These are phyloP conservation scores for Golubevia pallescens DNA, from an alignment of 1,284 basidiomycete species.

Conservation along the genomic window DNA sequence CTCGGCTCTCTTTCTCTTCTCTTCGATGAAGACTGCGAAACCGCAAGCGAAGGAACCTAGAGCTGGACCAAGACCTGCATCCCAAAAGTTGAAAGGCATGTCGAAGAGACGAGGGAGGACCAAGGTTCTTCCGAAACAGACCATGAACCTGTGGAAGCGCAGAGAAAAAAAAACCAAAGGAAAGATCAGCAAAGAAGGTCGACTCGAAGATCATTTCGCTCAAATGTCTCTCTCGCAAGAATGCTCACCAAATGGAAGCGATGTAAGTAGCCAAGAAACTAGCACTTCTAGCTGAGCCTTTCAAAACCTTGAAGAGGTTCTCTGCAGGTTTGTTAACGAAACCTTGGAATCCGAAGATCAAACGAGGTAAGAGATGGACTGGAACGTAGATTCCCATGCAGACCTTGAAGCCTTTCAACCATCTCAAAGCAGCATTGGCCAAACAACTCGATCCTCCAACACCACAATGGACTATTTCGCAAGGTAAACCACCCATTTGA, in stretches of 20 bases:
- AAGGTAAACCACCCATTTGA: slow-evolving; percentile 59
- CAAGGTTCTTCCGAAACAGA: slow-evolving; percentile 32
- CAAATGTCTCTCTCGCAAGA: not conserved
- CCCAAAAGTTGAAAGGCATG: slow-evolving; percentile 34
- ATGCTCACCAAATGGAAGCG: slow-evolving; percentile 53
- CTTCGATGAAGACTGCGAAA: slow-evolving; percentile 63
- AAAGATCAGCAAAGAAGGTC: not conserved
- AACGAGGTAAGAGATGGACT: slow-evolving; percentile 63
- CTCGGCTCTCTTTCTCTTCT: slow-evolving; percentile 63
- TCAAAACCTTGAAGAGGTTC: slow-evolving; percentile 40
- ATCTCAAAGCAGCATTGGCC: slow-evolving; percentile 57
- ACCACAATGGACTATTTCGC: slow-evolving; percentile 63
- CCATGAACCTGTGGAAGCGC: slow-evolving; percentile 29
- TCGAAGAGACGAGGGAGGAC: slow-evolving; percentile 31
- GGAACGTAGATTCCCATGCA: slow-evolving; percentile 65
- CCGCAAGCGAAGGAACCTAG: slow-evolving; percentile 32
- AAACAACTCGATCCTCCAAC: slow-evolving; percentile 58
- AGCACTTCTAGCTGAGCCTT: slow-evolving; percentile 57
- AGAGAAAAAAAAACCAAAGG: not conserved
- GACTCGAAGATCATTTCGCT: not conserved
- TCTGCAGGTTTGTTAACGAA: slow-evolving; percentile 32
- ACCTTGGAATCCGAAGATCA: slow-evolving; percentile 56
- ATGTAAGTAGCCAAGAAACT: slow-evolving; percentile 65
- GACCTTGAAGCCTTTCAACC: slow-evolving; percentile 56
- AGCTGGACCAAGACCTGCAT: slow-evolving; percentile 40